Base-by-base conservation (phyloP, 169 alveolate genomes). In the Theileria sp. region DNA sequence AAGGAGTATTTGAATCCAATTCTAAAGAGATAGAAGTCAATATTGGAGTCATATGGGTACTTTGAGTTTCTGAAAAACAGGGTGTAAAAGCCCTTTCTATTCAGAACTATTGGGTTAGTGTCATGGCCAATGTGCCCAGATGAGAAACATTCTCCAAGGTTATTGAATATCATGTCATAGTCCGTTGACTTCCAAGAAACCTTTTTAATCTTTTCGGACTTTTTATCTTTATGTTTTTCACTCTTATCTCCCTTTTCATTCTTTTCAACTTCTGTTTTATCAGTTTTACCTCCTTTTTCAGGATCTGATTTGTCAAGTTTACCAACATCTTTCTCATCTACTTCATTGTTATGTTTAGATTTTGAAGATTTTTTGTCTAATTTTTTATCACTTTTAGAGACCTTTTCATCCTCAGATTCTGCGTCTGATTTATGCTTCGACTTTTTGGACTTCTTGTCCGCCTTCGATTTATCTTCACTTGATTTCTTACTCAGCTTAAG, bases 21-120 rank as follows among this genome's bases (percentile, higher is more conserved):
- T 50, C 75, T 77, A 67, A 58, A 76, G 36, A 60, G 49, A 50
- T 65, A 44, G 21, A 77, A 25, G 49, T 79, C 86, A 26, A 65
- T 60, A 44, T 65, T 75, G 32, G 62, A 32, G 58, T 51, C 80
- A 15, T 77, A 79, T 15, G 64, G 75, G 36, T 64, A 69, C 60
- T 60, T 83, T 54, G 75, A 19, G 30, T 28, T 76, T 25, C 78
- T 54, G 34, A 77, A 21, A 77, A 83, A 83, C 8, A 83, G 10
- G 17, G 89, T 83, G 79, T 83, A 83, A 77, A 83, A 83, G 28
- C 89, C 89, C 56, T 79, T 77, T 28, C 74, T 75, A 12, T 30
- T 58, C 72, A 83, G 38, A 12, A 80, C 38, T 19, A 83, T 38
- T 15, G 80, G 74, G 13, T 36, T 74, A 3, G 60, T 74, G 64